Conservation (phyloP, 2,329 filamentous ascomycete species). For the Bipolaris victoriae region DNA sequence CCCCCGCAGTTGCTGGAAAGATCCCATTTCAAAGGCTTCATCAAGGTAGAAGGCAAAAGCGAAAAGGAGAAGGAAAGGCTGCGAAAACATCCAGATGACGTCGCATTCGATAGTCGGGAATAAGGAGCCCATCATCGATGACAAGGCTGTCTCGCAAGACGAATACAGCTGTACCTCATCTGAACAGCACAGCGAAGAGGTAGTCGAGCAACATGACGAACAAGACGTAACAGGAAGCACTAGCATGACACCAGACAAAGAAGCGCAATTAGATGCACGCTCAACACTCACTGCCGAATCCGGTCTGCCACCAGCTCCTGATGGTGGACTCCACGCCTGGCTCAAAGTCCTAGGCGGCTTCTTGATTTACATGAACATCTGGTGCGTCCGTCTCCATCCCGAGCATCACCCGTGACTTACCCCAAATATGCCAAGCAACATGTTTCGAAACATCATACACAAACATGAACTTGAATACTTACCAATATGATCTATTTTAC, state of each 20-base stretch:
- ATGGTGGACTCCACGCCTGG: conserved; percentile 49
- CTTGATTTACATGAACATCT: conserved; percentile 49
- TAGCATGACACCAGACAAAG: conserved; percentile 16
- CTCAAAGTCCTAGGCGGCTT: conserved; percentile 49
- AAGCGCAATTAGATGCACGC: conserved; percentile 26
- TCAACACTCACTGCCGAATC: conserved; percentile 32
- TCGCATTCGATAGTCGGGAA: conserved; percentile 18
- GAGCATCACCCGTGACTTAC: neutral
- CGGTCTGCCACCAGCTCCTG: conserved; percentile 41
- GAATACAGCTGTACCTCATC: conserved; percentile 23
- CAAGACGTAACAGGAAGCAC: conserved; percentile 8
- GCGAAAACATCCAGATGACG: conserved; percentile 13
- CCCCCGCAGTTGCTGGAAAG: neutral
- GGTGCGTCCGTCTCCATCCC: conserved; percentile 25
- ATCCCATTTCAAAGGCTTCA: neutral
- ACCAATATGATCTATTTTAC: neutral
- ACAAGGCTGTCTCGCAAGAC: conserved; percentile 23
- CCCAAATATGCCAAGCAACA: neutral
- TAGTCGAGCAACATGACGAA: neutral
- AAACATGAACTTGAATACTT: neutral
- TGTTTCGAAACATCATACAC: neutral
- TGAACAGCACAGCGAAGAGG: neutral
- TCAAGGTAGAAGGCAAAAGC: neutral
- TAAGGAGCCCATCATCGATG: conserved; percentile 22
- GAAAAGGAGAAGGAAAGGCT: neutral